Base-by-base conservation (phyloP, 1,284 basidiomycete species). In the Austroboletus niveus region DNA sequence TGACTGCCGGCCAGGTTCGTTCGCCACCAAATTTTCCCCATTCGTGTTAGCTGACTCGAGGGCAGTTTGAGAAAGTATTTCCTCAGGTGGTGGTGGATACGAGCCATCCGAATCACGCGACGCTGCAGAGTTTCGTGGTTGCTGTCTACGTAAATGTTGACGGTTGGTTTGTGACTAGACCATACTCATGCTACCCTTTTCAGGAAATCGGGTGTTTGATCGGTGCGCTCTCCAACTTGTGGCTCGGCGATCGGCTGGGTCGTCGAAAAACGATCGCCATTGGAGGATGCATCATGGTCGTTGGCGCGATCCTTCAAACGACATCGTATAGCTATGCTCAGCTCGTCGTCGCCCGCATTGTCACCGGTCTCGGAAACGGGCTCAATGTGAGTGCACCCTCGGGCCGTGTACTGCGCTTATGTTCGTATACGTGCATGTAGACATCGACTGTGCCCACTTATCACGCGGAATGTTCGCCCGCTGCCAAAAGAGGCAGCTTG, bases 391-490 rank as follows among this genome's bases (percentile, higher is more conserved):
- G 77, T 62, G 17, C 4, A 3, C 2, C 2, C 5, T 31, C 1
- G 7, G 36, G 20, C 12, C 8, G 4, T 12, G 4, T 39, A 15
- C 6, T n/a, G 1, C 14, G 24, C 15, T 42, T 4, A 38, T 52
- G 43, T 63, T 27, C 9, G 27, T 5, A 2, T 43, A 41, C 29
- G 8, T 29, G 29, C 8, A 29, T 31, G 30, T 44, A 84, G 81
- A 84, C 82, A 2, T 83, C 81, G 3, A 83, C 81, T 10, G 80
- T 84, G 2, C 81, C 82, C 9, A 73, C 74, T 8, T 84, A 85
- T 57, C 85, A 86, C 49, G 81, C 84, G 0, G 86, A 89, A 63
- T 81, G 82, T 55, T 81, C 82, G 3, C 78, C 80, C 8, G 78
- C 84, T 3, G 71, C 77, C 35, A 77, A 77, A 57, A 72, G 86